Percentiles rank a stretch among this genome's conserved stretches.
Conservation (phyloP, 1,284 basidiomycete species). For the Laetiporus sulphureus region DNA sequence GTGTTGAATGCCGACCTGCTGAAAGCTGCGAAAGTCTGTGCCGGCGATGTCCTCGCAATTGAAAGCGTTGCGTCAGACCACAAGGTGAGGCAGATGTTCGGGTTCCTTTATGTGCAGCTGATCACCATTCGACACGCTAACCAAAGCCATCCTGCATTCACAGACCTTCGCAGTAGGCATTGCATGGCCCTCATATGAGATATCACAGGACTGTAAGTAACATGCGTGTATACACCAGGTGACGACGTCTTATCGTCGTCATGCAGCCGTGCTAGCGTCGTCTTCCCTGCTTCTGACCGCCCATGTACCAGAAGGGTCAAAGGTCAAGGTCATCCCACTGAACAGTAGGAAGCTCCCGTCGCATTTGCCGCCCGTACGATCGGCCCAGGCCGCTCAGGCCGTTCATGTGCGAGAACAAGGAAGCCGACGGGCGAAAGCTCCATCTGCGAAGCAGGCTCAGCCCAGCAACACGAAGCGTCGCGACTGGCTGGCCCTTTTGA, state of each 20-base stretch:
- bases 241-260: constrained; percentile 7
- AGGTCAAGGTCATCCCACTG: constrained; percentile 39
- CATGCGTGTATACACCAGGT: constrained; percentile 5
- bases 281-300: constrained; percentile 55
- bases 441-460: constrained; percentile 11
- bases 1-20: constrained; percentile 60
- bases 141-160: constrained; percentile 8
- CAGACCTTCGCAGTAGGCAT: constrained; percentile 60
- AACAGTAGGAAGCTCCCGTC: constrained; percentile 33
- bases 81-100: constrained; percentile 11
- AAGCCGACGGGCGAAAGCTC: constrained; percentile 7
- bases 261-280: constrained; percentile 46
- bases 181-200: constrained; percentile 62
- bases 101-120: constrained; percentile 9
- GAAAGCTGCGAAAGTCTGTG: constrained; percentile 54
- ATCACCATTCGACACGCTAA: constrained; percentile 8
- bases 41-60: constrained; percentile 67
- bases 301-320: constrained; percentile 34
- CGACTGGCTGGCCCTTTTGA: constrained; percentile 61
- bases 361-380: constrained; percentile 42
- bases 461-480: constrained; percentile 34
- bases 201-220: constrained; percentile 48
- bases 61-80: constrained; percentile 27
- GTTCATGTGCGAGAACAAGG: constrained; percentile 43
- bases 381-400: constrained; percentile 41